These are phyloP conservation scores for Chimonanthus praecox DNA, from an alignment of 164 flowering plant species.

Conservation along the genomic window DNA sequence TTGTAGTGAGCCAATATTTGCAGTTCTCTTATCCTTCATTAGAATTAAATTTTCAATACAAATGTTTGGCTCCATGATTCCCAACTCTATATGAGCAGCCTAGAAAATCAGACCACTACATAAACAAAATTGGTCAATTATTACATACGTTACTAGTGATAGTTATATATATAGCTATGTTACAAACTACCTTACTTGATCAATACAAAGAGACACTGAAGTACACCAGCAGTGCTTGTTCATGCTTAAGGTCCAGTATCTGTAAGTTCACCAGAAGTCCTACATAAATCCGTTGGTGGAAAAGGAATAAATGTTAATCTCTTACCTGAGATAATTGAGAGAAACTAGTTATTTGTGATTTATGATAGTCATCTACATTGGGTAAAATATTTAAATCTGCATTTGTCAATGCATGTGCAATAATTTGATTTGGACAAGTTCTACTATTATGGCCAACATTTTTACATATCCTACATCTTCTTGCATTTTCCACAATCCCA, in stretches of 20 bases:
- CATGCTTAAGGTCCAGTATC: constrained; percentile 73
- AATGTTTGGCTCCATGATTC: neutral
- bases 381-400: too few species aligned
- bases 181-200: constrained; percentile 51
- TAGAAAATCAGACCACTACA: constrained; percentile 79
- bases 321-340: too few species aligned
- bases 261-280: constrained; percentile 45
- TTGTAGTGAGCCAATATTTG: too few species aligned
- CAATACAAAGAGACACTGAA: constrained; percentile 84
- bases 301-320: too few species aligned
- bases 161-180: neutral
- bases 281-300: too few species aligned
- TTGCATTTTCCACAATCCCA: too few species aligned
- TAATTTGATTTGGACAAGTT: too few species aligned
- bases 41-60: neutral
- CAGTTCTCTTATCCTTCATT: neutral
- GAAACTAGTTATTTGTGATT: too few species aligned
- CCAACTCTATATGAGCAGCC: constrained; percentile 64
- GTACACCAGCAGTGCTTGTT: constrained; percentile 91
- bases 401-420: too few species aligned
- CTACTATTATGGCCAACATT: too few species aligned
- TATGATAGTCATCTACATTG: too few species aligned
- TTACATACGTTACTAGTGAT: neutral
- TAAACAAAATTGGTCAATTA: neutral
- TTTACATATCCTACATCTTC: too few species aligned